Evolutionary conservation across 768 basidiomycete genomes (phyloP).

Genomic region (Phlebiopsis gigantea): DNA sequence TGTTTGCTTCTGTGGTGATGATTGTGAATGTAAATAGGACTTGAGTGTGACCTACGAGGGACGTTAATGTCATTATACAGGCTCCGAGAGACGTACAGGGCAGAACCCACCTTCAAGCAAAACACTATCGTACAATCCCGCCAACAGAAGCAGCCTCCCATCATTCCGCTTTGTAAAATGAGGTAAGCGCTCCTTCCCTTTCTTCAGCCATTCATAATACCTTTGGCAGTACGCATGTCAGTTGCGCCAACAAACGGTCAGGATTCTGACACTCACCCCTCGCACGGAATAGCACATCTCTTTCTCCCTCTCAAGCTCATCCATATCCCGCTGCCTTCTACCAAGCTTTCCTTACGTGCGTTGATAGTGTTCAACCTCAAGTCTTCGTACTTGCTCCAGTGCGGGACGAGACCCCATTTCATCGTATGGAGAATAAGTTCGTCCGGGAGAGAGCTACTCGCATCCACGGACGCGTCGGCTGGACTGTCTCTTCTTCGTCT

Average conservation of each 20-base stretch:
- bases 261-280: slow-evolving; percentile 46
- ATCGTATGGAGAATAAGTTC: slow-evolving; percentile 65
- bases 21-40: slow-evolving; percentile 82
- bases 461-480: slow-evolving; percentile 3
- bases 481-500: slow-evolving; percentile 33
- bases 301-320: slow-evolving; percentile 72
- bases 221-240: slow-evolving; percentile 30
- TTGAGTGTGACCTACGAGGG: slow-evolving; percentile 41
- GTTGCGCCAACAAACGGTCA: background rate
- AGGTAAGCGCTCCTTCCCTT: slow-evolving; percentile 73
- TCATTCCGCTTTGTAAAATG: slow-evolving; percentile 74
- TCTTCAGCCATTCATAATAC: slow-evolving; percentile 94
- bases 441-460: background rate
- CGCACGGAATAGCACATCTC: slow-evolving; percentile 78
- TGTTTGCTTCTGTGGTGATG: slow-evolving; percentile 75
- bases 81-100: background rate
- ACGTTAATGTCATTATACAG: background rate
- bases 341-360: slow-evolving; percentile 78
- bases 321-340: slow-evolving; percentile 82
- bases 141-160: slow-evolving; percentile 69
- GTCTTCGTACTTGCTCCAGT: slow-evolving; percentile 77
- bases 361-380: slow-evolving; percentile 81
- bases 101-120: slow-evolving; percentile 49
- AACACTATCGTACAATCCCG: slow-evolving; percentile 79
- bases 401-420: slow-evolving; percentile 88